Percentiles rank a stretch among this genome's conserved stretches.
These are phyloP conservation scores for Mycena rebaudengoi DNA, from an alignment of 768 basidiomycete genomes.

Conservation along the genomic window DNA sequence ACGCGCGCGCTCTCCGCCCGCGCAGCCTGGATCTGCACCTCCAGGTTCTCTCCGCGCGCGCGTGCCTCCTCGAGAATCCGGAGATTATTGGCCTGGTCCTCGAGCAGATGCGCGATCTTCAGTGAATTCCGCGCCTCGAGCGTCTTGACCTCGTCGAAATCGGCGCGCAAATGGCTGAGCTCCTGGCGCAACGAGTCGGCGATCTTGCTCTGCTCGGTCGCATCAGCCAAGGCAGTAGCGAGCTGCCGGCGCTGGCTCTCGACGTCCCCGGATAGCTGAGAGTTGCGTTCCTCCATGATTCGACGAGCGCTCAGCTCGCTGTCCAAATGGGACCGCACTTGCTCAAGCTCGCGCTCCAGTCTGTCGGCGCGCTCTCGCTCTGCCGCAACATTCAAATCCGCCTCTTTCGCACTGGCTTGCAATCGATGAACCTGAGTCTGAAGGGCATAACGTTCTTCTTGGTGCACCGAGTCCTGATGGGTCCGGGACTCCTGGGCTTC, in stretches of 20 bases:
- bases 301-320: constrained; percentile 67
- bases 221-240: constrained; percentile 68
- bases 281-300: constrained; percentile 71
- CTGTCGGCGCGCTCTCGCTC: constrained; percentile 64
- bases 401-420: constrained; percentile 50
- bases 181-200: constrained; percentile 72
- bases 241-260: constrained; percentile 64
- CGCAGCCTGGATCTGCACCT: constrained; percentile 76
- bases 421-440: constrained; percentile 67
- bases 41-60: constrained; percentile 75
- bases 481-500: constrained; percentile 62
- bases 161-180: constrained; percentile 63
- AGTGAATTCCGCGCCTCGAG: constrained; percentile 70
- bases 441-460: constrained; percentile 64
- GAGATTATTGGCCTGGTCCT: constrained; percentile 79
- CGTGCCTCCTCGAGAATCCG: constrained; percentile 80
- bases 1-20: constrained; percentile 78
- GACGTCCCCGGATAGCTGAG: constrained; percentile 61
- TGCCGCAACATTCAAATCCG: constrained; percentile 43
- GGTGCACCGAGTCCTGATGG: constrained; percentile 63
- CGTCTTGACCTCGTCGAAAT: constrained; percentile 73
- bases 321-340: constrained; percentile 69
- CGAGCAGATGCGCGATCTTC: constrained; percentile 71
- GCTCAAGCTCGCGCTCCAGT: constrained; percentile 71
- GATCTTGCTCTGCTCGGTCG: constrained; percentile 67